Base-by-base conservation (phyloP, 805 yeast species). In the Priceomyces haplophilus region DNA sequence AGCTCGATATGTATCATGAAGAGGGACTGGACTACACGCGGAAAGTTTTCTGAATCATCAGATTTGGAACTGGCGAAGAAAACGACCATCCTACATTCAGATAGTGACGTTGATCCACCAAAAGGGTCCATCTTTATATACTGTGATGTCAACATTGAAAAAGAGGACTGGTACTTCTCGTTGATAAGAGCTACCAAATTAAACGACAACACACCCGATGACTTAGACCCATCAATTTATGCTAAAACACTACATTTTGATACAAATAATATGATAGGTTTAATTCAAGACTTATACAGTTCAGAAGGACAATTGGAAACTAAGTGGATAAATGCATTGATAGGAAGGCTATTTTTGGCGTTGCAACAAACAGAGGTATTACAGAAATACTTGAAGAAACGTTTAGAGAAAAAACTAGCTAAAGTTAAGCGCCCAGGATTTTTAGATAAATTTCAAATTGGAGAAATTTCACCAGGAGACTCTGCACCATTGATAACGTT, bases 91-190 rank as follows among this genome's bases (percentile, higher is more conserved):
- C 43, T 63, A 27, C 47, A 53, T 37, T 53, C 56, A 1, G 43
- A 40, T 4, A 51, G 50, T 21, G 41, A 49, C 6, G 47, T 63
- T 16, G 39, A 49, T 2, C 68, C 67, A 1, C 74, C 75, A 3
- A 61, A 61, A 25, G 73, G 72, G 3, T 61, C 75, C 3, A 66
- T 69, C 53, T 91, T 76, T 59, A 62, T 91, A 3, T 87, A 88
- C 60, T 77, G 83, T 34, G 95, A 88, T 51, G 75, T 80, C 38
- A 88, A 89, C 51, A 75, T 75, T 43, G 89, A 84, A 37, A 91
- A 91, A 55, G 99, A 93, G 61, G 96, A 91, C 59, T 83, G 97
- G 85, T 93, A 91, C 59, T 89, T 88, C 62, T 82, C 87, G 0
- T 68, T 93, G 42, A 72, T 91, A n/a, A 72, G 83, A 43, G 95